Evolutionary conservation across 2,329 filamentous ascomycete genomes (phyloP).

Genomic region (Drechslerella coelobrocha): DNA sequence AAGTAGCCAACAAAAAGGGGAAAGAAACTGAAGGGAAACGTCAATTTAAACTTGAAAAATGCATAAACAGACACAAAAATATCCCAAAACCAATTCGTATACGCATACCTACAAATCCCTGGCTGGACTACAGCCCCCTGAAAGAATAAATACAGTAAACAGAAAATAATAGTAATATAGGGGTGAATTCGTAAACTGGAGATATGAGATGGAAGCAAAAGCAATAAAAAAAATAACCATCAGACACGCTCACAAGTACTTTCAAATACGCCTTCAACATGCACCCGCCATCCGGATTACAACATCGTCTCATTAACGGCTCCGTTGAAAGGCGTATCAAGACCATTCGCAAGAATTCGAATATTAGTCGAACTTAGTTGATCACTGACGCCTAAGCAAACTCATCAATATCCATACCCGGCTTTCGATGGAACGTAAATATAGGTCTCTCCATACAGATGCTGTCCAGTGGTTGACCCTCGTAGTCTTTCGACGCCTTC

Average conservation of each 20-base stretch:
- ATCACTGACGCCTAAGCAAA: background rate
- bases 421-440: background rate
- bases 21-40: background rate
- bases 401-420: background rate
- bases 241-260: constrained; percentile 1
- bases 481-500: constrained; percentile 42
- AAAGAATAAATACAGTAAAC: constrained; percentile 14
- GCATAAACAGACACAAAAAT: background rate
- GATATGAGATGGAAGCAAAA: background rate
- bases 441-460: background rate
- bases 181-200: background rate
- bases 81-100: background rate
- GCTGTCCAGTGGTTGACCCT: too few relatives aligned
- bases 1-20: too few relatives aligned
- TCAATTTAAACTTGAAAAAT: background rate
- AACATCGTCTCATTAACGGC: background rate
- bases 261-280: constrained; percentile 33
- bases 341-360: too few relatives aligned
- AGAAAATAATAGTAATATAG: constrained; percentile 21
- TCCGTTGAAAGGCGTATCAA: too few relatives aligned
- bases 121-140: constrained; percentile 7
- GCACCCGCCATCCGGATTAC: constrained; percentile 20
- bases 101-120: background rate
- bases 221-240: constrained; percentile 10
- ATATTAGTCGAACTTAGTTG: background rate